Evolutionary conservation across 2,329 filamentous ascomycete species (phyloP).

Genomic region (Plectosphaerella cucumerina): DNA sequence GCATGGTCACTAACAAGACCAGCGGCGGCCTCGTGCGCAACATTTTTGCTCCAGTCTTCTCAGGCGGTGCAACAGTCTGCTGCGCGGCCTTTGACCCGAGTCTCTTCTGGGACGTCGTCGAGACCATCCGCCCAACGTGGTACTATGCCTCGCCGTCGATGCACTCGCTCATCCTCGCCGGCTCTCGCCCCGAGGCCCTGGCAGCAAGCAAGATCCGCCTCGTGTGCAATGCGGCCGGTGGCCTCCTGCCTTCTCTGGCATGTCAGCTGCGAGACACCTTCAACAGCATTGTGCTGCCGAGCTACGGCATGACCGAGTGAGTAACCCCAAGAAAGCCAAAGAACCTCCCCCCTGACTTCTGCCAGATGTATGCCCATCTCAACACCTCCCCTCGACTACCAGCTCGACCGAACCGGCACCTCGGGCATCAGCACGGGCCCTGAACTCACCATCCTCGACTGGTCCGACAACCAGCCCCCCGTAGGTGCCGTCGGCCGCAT

Average conservation of each 20-base stretch:
- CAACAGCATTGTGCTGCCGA: constrained; percentile 46
- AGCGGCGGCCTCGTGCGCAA: constrained; percentile 50
- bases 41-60: constrained; percentile 49
- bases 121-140: constrained; percentile 45
- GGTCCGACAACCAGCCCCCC: constrained; percentile 23
- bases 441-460: constrained; percentile 45
- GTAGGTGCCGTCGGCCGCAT: constrained; percentile 39
- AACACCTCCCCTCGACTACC: constrained; percentile 48
- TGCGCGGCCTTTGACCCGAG: constrained; percentile 50
- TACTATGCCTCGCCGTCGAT: constrained; percentile 56
- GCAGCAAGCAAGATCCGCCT: constrained; percentile 41
- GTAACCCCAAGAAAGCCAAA: constrained; percentile 3
- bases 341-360: not conserved
- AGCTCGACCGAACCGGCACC: constrained; percentile 46
- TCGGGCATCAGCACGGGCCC: constrained; percentile 49
- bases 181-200: constrained; percentile 35
- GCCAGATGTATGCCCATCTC: constrained; percentile 52
- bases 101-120: constrained; percentile 51
- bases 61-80: constrained; percentile 49
- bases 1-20: constrained; percentile 1
- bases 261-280: constrained; percentile 44
- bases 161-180: constrained; percentile 50
- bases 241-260: constrained; percentile 46
- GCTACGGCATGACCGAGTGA: constrained; percentile 55
- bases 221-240: constrained; percentile 53